Base-by-base conservation (phyloP, 257 asterid genomes). In the Nicotiana otophora region DNA sequence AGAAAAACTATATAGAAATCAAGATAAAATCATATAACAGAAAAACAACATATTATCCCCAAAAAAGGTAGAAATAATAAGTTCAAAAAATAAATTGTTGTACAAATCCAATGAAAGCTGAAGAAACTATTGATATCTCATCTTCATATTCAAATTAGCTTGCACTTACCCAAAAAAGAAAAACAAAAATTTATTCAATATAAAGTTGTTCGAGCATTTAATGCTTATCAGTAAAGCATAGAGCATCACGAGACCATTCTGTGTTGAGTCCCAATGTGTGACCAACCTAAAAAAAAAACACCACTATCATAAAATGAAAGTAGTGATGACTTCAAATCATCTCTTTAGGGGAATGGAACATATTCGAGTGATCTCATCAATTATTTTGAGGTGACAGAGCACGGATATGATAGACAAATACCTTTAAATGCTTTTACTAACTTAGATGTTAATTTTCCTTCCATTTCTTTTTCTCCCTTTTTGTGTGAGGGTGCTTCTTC, bases 241-340 rank as follows among this genome's bases (percentile, higher is more conserved):
- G 95, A 82, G 97, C 91, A 70, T 93, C 98, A 83, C 86, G 85
- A 42, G 98, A 96, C 99, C 98, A 96, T 76, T 94, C 96, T 23
- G 26, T 14, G 91, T 93, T 10, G 99, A 88, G 78, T 23, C 98
- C 98, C 85, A 94, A 58, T 1, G 98, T 98, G 84, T 94, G 98
- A 31, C 98, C 98, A 86, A 96, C 97, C 98, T 96, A 23, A 23
- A 23, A 82, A 54, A 77, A 80, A 2, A 23, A 46, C 36, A 4
- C 57, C 78, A 39, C 57, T 12, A 12, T 42, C 36, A 72, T 42
- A 46, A 7, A 39, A 39, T 6, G 2, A 7, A 70, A 6, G 0
- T 70, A 36, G n/a, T 1, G 2, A 10, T n/a, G 10, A 36, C 2
- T 39, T 39, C 54, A 36, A 17, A 10, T 34, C 77, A 68, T 36